Conservation (phyloP, 2,329 filamentous ascomycete genomes). For the Curvularia sp. region DNA sequence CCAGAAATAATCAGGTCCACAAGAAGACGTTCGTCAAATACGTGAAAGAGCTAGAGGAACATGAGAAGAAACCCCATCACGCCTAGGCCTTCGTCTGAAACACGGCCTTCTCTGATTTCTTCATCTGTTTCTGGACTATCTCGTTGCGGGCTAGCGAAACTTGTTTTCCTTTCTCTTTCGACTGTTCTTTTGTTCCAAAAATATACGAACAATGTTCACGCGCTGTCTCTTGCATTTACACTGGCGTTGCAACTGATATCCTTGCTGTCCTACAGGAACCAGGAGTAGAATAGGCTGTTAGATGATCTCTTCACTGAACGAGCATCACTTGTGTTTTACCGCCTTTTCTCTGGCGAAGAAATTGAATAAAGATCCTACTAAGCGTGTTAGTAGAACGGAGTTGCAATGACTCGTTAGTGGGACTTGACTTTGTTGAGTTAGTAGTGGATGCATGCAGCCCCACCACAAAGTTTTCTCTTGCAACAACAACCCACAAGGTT, state of each 20-base stretch:
- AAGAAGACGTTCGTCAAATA: constrained; percentile 98
- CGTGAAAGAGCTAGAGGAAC: constrained; percentile 79
- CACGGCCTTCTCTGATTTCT: not conserved
- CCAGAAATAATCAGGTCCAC: constrained; percentile 65
- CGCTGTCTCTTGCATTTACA: constrained; percentile 12
- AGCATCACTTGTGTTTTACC: not conserved
- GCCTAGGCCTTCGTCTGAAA: constrained; percentile 4
- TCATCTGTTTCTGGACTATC: not conserved
- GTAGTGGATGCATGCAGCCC: not conserved
- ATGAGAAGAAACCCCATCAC: constrained; percentile 32
- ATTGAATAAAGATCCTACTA: too few species aligned
- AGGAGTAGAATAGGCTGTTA: constrained; percentile 1
- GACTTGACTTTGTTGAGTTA: not conserved
- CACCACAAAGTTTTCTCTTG: not conserved
- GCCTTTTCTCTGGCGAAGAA: not conserved
- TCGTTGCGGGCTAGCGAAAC: constrained; percentile 2
- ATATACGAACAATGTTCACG: constrained; percentile 1
- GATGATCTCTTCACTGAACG: not conserved
- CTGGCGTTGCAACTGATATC: constrained; percentile 5
- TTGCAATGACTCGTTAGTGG: not conserved
- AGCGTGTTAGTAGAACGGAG: too few species aligned
- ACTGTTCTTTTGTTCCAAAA: not conserved
- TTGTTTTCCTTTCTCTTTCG: not conserved
- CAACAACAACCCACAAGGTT: not conserved
- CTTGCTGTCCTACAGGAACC: not conserved